Evolutionary conservation across 176 grass and related monocot species (phyloP), one percentile per base, ranked within the genome.

Genomic region (Oryza meyeriana): DNA sequence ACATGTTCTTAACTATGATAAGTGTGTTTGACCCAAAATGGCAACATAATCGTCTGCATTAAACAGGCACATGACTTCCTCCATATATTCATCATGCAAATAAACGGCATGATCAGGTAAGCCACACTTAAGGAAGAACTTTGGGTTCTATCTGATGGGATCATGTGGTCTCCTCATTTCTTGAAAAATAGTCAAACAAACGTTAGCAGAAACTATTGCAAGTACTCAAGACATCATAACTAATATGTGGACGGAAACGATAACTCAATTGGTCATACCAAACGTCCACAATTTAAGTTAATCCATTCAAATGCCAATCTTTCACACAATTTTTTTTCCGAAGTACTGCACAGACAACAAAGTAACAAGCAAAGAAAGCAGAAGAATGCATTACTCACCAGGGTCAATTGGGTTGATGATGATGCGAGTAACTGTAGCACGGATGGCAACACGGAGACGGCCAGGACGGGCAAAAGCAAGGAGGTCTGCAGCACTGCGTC

Each of bases 401-500:
- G 82, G 85, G 2, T 68, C 81, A 32, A 90, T 69, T 5, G 85
- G 91, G 44, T 66, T 87, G 24, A 85, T 77, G 65, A 97, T 90
- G 84, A 97, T 34, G 22, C 89, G 82, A 1, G 87, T 85, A 8
- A 97, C 94, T 0, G 72, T 92, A 30, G 89, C 89, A 12, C 91
- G 78, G 57, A 85, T 9, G 7, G 91, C 94, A 0, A 97, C 89
- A n/a, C 82, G 89, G 66, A 97, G 92, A n/a, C 83, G 83, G 68
- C 88, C 80, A 35, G 75, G 91, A 3, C 82, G 77, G 9, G 89
- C 91, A 17, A 90, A 77, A 0, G 76, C 75, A 25, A 97, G 84
- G 76, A 97, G 88, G 76, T 97, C 94, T 1, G 89, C 91, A 6
- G 94, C 94, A 13, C 85, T 97, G 86, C 90, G 89, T 18, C 94